Evolutionary conservation across 306 rosid genomes (phyloP), one percentile per base, ranked within the genome.

Genomic region (Glycine soja): DNA sequence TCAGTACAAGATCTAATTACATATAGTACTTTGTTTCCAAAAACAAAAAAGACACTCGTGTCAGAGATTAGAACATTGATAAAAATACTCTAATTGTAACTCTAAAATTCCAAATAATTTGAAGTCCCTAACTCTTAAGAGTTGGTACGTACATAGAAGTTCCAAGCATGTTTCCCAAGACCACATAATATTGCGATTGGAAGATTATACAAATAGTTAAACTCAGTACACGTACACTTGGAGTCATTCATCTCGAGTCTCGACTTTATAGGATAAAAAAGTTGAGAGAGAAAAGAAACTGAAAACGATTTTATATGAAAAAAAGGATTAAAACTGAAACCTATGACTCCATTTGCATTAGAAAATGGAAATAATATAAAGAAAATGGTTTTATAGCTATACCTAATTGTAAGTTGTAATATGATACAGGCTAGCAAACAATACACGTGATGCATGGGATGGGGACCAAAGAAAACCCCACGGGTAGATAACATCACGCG

Each of bases 381-480:
- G 0, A 73, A 42, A 7, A 43, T 16, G 38, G 8, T 45, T 10
- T 8, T 9, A 18, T 68, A 66, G 7, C 14, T 8, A 63, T 18
- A 54, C 52, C 66, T 38, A 46, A 45, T 45, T 6, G 50, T 38
- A 38, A 38, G 43, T 38, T 38, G 43, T 4, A 38, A 7, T 30
- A 64, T 34, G 19, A 15, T 64, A 50, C 30, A 64, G 74, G 74
- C 53, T 40, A 40, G 59, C 19, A 68, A 69, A 80, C 57, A 72
- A n/a, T 50, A 13, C 84, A 81, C 14, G 75, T 75, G 86, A 83
- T 1, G 50, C 13, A 42, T 9, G 53, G 32, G 12, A 5, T 42
- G 82, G 91, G 91, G 90, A 86, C 91, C 83, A 16, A 10, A 30
- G 69, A 51, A 34, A 11, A 0, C 12, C 73, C 82, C 74, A 69